Base-by-base conservation (phyloP, 331 rosid species). In the Acacia pycnantha region DNA sequence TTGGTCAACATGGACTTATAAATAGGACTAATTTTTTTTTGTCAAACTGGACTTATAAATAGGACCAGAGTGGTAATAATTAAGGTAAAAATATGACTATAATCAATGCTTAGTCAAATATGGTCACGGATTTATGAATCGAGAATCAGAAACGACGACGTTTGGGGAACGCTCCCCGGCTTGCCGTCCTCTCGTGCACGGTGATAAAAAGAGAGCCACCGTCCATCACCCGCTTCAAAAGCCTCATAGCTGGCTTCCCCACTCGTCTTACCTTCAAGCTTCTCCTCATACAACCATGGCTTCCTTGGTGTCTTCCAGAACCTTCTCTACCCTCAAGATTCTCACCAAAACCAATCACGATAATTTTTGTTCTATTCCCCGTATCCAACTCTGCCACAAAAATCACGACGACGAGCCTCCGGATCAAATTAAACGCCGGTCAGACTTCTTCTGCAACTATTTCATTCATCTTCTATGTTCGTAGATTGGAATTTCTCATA, bases 371-470 rank as follows among this genome's bases (percentile, higher is more conserved):
- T 35, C 66, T 64, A 64, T 58, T 80, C 85, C 90, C 12, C 89
- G 86, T 43, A 43, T 87, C 41, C 21, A 43, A 4, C 37, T 87
- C 31, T 89, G 74, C 71, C 90, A 82, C 46, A 26, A 82, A 40
- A 54, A 93, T 10, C 84, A 83, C 18, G 70, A 87, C 44, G 73
- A 81, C 18, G 46, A 80, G 4, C 83, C 85, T 84, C 47, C 80
- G 4, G 73, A 83, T 47, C 92, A 84, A 82, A 54, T 92, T 46
- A 82, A 88, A 73, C 88, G 97, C 84, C 92, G 98, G 97, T 93
- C 71, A 67, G 29, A 51, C 73, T 46, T 79, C 77, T n/a, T n/a
- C n/a, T n/a, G 14, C 35, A 6, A n/a, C 43, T 8, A 2, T 15
- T n/a, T 13, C 27, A 0, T 29, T 8, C 54, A 22, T 56, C 8